Base-by-base conservation (phyloP, 352 stramenopile genomes). In the Thraustochytrium striatum region DNA sequence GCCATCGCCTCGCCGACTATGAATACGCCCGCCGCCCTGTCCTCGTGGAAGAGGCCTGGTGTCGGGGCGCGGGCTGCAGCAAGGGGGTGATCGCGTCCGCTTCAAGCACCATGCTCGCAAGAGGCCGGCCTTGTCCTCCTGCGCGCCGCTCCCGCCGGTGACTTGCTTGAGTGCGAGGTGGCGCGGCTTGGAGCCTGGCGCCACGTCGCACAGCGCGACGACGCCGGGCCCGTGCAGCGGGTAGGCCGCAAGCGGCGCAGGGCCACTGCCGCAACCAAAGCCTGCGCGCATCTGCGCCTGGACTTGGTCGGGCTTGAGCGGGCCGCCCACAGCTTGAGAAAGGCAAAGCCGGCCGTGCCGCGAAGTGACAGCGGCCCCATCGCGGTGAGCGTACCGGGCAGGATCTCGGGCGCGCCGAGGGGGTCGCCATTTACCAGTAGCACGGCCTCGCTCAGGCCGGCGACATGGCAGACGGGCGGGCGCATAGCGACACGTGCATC, bases 301-400 rank as follows among this genome's bases (percentile, higher is more conserved):
- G 16, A 30, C 38, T 61, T 79, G 35, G 13, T 79, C 57, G 50
- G 30, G 11, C 8, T 8, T 35, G 30, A 53, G 19, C 25, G 3
- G 8, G 38, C 33, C 21, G 13, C 53, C 69, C 69, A 79, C 1
- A 79, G 50, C 47, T 79, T 79, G 21, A 79, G 19, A 61, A 79
- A 72, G 69, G 50, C 50, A 38, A 53, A 69, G 9, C 33, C 44
- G 30, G 16, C 38, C 50, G 25, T 73, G 8, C 9, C 16, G 25
- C 25, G 50, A 55, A 28, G 8, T 25, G 32, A 61, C 25, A 25
- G 35, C 47, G 0, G 50, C 50, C 21, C 28, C 39, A 57, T 28
- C 50, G 21, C 52, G 69, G 3, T 2, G 13, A 16, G 25, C n/a
- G 21, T n/a, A 53, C 28, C 69, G 35, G 69, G 13, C 47, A 5